Base-by-base conservation (phyloP, 768 basidiomycete genomes). In the Lepiota brunneoincarnata region DNA sequence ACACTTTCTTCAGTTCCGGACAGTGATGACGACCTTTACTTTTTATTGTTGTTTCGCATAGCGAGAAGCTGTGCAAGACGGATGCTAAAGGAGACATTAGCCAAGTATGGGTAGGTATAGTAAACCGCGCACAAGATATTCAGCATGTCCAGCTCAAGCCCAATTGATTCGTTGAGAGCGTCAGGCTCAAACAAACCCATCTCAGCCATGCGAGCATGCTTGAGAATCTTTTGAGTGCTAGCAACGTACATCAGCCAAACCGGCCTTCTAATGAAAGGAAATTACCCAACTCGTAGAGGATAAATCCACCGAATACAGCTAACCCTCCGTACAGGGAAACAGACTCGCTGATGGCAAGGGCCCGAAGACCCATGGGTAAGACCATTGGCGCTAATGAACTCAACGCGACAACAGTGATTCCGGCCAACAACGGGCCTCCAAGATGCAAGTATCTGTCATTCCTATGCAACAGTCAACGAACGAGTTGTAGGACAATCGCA, bases 371-470 rank as follows among this genome's bases (percentile, higher is more conserved):
- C 59, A 91, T 80, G 11, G 92, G 91, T n/a, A 94, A 81, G 17
- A 87, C 82, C 84, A 95, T 86, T 0, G 93, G 93, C 9, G 93
- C 93, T 39, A 96, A 72, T n/a, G 86, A 87, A 63, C 86, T 84
- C 26, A 93, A 78, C 20, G 92, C 90, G 17, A 95, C 89, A 17
- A 94, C 91, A 12, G 90, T 90, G 10, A 96, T 82, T 53, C 93
- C 93, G 14, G 91, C 93, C 24, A 96, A 78, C 40, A 95, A 82
- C 3, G 92, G 91, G 7, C 90, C 92, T 26, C 92, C 93, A 72
- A 91, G 80, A 67, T 89, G 86, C 35, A 95, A 72, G 66, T 89
- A 95, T 65, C 84, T 87, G 69, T 94, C 92, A 62, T 83, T 90
- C 56, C 81, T 81, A 55, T 42, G 26, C 10, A 9, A 31, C 18